Evolutionary conservation across 352 stramenopile genomes (phyloP).

Genomic region (Globisporangium alternatum): DNA sequence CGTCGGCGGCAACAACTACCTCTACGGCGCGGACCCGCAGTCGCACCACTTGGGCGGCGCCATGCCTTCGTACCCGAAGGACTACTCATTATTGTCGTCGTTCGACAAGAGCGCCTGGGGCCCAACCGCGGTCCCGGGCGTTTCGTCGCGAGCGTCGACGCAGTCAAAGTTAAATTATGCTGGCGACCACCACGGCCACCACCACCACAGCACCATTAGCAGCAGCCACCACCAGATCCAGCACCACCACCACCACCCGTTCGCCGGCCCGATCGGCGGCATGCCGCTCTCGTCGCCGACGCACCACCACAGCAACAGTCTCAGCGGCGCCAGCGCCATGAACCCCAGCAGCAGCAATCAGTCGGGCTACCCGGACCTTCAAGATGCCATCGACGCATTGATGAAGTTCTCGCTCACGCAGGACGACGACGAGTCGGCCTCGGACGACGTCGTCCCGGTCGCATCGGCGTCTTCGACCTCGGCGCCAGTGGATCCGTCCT

Average conservation of each 20-base stretch:
- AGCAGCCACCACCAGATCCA: constrained; percentile 13
- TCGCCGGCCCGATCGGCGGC: constrained; percentile 26
- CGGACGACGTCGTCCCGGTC: constrained; percentile 21
- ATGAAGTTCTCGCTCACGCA: constrained; percentile 82
- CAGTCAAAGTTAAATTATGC: constrained; percentile 54
- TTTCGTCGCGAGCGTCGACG: constrained; percentile 12
- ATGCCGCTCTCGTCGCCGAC: constrained; percentile 20
- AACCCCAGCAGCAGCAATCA: constrained; percentile 9
- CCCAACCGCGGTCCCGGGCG: not conserved
- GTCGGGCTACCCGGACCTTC: constrained; percentile 68
- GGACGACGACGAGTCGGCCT: constrained; percentile 34
- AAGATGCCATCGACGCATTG: constrained; percentile 86
- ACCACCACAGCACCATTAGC: not conserved
- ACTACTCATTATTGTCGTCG: constrained; percentile 62
- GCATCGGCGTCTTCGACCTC: constrained; percentile 4
- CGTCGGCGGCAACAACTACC: constrained; percentile 33
- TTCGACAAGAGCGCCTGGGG: constrained; percentile 61
- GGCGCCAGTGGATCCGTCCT: not conserved
- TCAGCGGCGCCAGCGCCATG: constrained; percentile 9
- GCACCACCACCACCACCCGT: constrained; percentile 1
- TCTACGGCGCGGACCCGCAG: constrained; percentile 26
- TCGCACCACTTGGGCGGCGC: constrained; percentile 21
- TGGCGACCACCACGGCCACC: constrained; percentile 29
- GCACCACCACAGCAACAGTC: constrained; percentile 15
- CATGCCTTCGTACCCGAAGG: constrained; percentile 53